These are phyloP conservation scores for Penicillium taxi DNA, from an alignment of 495 filamentous ascomycete genomes.

Conservation along the genomic window DNA sequence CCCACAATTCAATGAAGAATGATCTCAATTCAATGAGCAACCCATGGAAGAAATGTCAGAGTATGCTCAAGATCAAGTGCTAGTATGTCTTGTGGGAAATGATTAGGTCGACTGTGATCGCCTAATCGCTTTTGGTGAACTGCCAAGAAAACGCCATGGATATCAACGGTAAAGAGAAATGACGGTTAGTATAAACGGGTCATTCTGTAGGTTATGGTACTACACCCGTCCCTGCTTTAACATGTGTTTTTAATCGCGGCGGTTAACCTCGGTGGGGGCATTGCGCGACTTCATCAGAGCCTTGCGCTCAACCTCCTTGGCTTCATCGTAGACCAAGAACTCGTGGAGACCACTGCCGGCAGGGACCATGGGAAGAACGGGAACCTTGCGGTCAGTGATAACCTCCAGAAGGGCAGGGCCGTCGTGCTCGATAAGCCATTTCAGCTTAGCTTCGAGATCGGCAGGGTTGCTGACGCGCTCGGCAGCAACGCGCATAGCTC, in stretches of 20 bases:
- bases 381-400: constrained; percentile 77
- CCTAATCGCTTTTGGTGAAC: constrained; percentile 34
- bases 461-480: constrained; percentile 56
- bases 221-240: too few relatives aligned
- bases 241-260: constrained; percentile 12
- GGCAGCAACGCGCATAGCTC: constrained; percentile 73
- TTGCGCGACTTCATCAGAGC: constrained; percentile 64
- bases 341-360: constrained; percentile 81
- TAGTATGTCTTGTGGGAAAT: too few relatives aligned
- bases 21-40: too few relatives aligned
- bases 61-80: too few relatives aligned
- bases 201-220: constrained; percentile 5
- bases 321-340: constrained; percentile 83
- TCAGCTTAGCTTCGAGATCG: constrained; percentile 67
- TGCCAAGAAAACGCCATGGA: constrained; percentile 42
- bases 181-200: constrained; percentile 19
- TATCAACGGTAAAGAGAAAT: constrained; percentile 33
- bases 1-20: too few relatives aligned
- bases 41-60: too few relatives aligned
- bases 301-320: constrained; percentile 66
- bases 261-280: constrained; percentile 24
- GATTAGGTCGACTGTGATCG: too few relatives aligned
- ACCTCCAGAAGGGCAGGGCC: constrained; percentile 66
- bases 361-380: constrained; percentile 95
- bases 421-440: constrained; percentile 80